A percentile compares a stretch with the other conserved stretches of the same genome.
Evolutionary conservation across 1,284 basidiomycete species (phyloP).

Genomic region (Ustilago lituana): DNA sequence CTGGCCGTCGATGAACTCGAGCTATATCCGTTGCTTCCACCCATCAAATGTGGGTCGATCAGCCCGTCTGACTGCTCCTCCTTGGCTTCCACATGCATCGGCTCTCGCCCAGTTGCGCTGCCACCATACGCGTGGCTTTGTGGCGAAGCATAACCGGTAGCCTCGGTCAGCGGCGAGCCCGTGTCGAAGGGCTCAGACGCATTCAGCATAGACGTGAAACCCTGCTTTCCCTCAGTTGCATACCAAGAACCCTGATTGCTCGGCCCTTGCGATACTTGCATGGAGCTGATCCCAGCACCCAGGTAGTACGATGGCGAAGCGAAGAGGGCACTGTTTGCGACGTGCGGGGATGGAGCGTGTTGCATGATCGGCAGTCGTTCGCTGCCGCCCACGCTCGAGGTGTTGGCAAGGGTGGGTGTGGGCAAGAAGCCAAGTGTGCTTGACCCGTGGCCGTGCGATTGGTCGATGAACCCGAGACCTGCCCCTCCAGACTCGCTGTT

Average conservation of each 20-base stretch:
- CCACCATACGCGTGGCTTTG: slow-evolving; percentile 3
- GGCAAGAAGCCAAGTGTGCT: slow-evolving; percentile 1
- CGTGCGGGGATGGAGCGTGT: slow-evolving; percentile 3
- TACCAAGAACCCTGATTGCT: neutral
- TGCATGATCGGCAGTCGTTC: slow-evolving; percentile 3
- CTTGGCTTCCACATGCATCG: neutral
- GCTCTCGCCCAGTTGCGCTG: neutral
- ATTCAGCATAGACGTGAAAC: neutral
- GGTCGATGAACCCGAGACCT: slow-evolving; percentile 14
- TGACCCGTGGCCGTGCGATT: neutral
- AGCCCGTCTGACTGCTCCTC: neutral
- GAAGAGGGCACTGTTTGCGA: neutral
- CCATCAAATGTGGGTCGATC: slow-evolving; percentile 13
- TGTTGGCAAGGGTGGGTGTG: neutral
- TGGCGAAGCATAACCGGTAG: slow-evolving; percentile 20
- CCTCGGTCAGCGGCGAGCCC: slow-evolving; percentile 36
- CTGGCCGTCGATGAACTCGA: slow-evolving; percentile 11
- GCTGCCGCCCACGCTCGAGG: neutral
- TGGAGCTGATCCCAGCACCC: slow-evolving; percentile 14
- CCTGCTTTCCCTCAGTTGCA: slow-evolving; percentile 1
- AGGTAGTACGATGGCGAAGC: slow-evolving; percentile 10
- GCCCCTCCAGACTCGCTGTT: slow-evolving; percentile 2
- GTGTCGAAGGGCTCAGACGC: slow-evolving; percentile 21
- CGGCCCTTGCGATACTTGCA: slow-evolving; percentile 9
- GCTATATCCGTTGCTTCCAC: neutral